Conservation (phyloP, 768 basidiomycete species). For the Albatrellus ellisii region DNA sequence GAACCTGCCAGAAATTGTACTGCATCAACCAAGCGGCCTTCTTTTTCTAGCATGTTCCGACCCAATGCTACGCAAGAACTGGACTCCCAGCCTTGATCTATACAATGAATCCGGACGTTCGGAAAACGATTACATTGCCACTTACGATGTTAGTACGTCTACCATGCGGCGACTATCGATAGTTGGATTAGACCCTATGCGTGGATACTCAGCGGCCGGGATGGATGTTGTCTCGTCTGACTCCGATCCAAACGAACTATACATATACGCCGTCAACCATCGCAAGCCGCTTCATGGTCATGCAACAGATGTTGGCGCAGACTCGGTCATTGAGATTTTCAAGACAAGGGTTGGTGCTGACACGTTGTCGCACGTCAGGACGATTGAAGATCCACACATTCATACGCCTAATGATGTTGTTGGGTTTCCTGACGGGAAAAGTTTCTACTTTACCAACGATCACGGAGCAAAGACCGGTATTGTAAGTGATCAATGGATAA, state of each 20-base stretch:
- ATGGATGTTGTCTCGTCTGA: constrained; percentile 54
- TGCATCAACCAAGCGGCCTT: constrained; percentile 43
- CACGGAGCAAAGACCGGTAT: constrained; percentile 37
- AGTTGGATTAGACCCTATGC: constrained; percentile 19
- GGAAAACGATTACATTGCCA: constrained; percentile 42
- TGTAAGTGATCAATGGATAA: constrained; percentile 23
- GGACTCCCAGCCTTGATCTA: constrained; percentile 33
- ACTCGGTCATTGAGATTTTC: constrained; percentile 63
- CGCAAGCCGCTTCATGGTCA: constrained; percentile 33
- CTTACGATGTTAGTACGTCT: constrained; percentile 36
- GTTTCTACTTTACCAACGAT: constrained; percentile 64
- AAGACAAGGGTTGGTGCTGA: constrained; percentile 32
- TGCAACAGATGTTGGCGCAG: constrained; percentile 40
- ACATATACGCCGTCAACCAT: constrained; percentile 64
- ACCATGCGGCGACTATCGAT: constrained; percentile 29
- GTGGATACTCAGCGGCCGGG: constrained; percentile 45
- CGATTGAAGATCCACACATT: constrained; percentile 42
- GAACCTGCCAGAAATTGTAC: constrained; percentile 32
- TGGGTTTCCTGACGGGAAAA: constrained; percentile 49
- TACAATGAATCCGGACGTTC: constrained; percentile 26
- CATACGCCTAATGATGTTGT: constrained; percentile 60
- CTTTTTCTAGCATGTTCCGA: constrained; percentile 55
- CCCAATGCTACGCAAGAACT: constrained; percentile 30
- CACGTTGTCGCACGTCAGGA: constrained; percentile 38
- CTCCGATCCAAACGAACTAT: constrained; percentile 34